Percentiles rank a stretch among this genome's conserved stretches.
Evolutionary conservation across 1,284 basidiomycete species (phyloP).

Genomic region (Fomitopsis pinicola): DNA sequence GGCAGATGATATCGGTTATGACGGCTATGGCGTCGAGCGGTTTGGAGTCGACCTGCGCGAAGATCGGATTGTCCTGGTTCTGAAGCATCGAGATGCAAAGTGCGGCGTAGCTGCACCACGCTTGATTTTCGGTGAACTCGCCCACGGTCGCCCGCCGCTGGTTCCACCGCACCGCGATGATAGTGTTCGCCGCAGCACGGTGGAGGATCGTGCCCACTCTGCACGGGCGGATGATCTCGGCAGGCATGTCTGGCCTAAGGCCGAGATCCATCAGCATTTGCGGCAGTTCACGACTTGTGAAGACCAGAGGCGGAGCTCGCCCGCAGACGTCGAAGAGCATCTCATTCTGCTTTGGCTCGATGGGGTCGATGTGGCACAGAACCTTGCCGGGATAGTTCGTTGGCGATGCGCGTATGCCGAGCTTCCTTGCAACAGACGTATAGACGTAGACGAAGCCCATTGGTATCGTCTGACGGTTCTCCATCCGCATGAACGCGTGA

Average conservation of each 20-base stretch:
- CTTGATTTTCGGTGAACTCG: not conserved
- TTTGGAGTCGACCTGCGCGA: constrained; percentile 9
- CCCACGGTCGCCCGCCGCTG: not conserved
- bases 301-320: constrained; percentile 15
- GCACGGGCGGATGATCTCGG: constrained; percentile 7
- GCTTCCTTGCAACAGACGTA: constrained; percentile 44
- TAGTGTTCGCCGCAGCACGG: constrained; percentile 15
- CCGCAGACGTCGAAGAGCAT: constrained; percentile 25
- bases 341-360: constrained; percentile 7
- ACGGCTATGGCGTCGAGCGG: constrained; percentile 14
- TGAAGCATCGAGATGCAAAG: constrained; percentile 4
- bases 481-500: constrained; percentile 47
- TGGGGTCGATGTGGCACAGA: constrained; percentile 20
- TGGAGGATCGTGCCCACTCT: constrained; percentile 8
- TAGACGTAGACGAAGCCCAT: constrained; percentile 61
- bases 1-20: constrained; percentile 8
- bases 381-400: constrained; percentile 55
- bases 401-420: constrained; percentile 49
- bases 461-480: constrained; percentile 46
- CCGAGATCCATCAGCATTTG: constrained; percentile 26
- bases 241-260: constrained; percentile 16
- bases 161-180: constrained; percentile 6
- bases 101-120: constrained; percentile 10
- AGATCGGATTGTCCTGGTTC: constrained; percentile 2
- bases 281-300: constrained; percentile 21